phyloP scores from a whole-genome alignment of 352 stramenopile species.

The Plasmopara viticola region DNA sequence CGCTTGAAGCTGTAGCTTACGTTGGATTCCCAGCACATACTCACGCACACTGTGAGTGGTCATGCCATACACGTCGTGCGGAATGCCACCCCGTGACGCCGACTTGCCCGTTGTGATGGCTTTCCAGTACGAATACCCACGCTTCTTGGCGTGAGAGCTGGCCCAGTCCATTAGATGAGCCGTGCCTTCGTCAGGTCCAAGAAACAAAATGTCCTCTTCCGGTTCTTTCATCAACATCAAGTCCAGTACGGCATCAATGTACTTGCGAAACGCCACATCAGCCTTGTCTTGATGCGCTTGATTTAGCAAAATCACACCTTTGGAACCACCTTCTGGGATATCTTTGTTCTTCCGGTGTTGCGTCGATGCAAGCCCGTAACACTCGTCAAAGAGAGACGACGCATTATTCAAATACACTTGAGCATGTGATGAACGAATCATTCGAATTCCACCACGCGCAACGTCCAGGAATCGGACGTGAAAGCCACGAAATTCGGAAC shows the following conservation, averaged over 20 bases:
- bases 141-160: slow-evolving; percentile 87
- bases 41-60: slow-evolving; percentile 96
- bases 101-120: slow-evolving; percentile 97
- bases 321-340: slow-evolving; percentile 97
- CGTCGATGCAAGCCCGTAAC: slow-evolving; percentile 93
- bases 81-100: slow-evolving; percentile 90
- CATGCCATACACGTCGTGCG: slow-evolving; percentile 97
- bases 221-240: slow-evolving; percentile 95
- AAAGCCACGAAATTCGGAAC: slow-evolving; percentile 95
- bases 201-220: slow-evolving; percentile 94
- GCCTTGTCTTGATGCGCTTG: slow-evolving; percentile 83
- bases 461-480: slow-evolving; percentile 98
- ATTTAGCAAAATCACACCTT: slow-evolving; percentile 95
- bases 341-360: slow-evolving; percentile 99
- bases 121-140: slow-evolving; percentile 92
- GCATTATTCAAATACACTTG: slow-evolving; percentile 90
- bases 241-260: slow-evolving; percentile 95
- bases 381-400: slow-evolving; percentile 94
- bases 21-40: slow-evolving; percentile 93
- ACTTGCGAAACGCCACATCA: slow-evolving; percentile 91
- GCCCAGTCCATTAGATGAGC: slow-evolving; percentile 97
- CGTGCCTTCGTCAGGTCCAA: slow-evolving; percentile 97
- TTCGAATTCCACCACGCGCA: slow-evolving; percentile 91
- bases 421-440: slow-evolving; percentile 76
- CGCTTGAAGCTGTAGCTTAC: slow-evolving; percentile 86